Evolutionary conservation across 305 asterid species (phyloP).

Genomic region (Ruellia speciosa): DNA sequence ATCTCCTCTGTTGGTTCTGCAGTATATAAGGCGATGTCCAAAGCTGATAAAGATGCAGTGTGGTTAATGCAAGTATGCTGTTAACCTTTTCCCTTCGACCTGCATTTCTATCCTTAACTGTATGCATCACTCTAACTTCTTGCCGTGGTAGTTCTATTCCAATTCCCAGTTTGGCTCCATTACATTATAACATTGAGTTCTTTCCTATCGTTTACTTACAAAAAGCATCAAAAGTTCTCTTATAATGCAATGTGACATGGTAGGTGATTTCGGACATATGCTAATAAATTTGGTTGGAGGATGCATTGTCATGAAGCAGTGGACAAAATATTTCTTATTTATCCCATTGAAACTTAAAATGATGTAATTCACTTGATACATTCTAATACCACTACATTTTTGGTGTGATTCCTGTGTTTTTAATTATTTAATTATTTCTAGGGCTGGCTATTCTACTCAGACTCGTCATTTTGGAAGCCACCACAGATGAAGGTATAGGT

Average conservation of each 20-base stretch:
- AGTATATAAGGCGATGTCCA: constrained; percentile 77
- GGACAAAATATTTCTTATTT: too few species aligned
- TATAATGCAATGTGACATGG: too few species aligned
- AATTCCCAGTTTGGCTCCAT: not conserved
- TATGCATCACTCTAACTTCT: not conserved
- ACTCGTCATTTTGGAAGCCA: constrained; percentile 90
- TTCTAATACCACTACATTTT: not conserved
- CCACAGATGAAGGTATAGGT: constrained; percentile 81
- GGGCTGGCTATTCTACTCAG: constrained; percentile 99
- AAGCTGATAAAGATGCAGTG: constrained; percentile 76
- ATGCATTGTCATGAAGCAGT: too few species aligned
- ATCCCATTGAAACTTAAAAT: too few species aligned
- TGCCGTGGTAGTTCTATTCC: constrained; percentile 1
- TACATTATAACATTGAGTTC: not conserved
- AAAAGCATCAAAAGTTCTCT: too few species aligned
- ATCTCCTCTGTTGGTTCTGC: constrained; percentile 93
- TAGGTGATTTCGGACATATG: too few species aligned
- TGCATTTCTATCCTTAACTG: not conserved
- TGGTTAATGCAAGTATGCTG: constrained; percentile 95
- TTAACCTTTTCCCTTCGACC: constrained; percentile 15
- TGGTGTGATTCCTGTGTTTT: constrained; percentile 14
- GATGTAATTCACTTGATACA: not conserved
- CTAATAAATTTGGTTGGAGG: too few species aligned
- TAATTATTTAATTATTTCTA: constrained; percentile 31
- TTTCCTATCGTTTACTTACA: too few species aligned